These are phyloP conservation scores for Escallonia rubra DNA, from an alignment of 129 eudicot genomes.

Conservation along the genomic window DNA sequence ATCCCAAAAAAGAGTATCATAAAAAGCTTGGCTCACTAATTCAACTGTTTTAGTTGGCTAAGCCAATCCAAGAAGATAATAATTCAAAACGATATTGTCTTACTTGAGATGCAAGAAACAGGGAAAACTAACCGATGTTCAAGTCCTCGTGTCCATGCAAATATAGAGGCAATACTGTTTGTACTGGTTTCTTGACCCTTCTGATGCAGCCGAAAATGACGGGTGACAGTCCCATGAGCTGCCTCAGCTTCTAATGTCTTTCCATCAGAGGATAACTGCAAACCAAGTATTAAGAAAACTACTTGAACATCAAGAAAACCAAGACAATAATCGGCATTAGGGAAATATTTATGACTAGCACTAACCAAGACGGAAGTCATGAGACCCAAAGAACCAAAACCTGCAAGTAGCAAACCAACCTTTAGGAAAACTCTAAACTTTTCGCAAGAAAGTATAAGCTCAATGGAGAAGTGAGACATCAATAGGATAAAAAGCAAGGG, in stretches of 20 bases:
- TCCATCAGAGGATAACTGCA: slow-evolving; percentile 90
- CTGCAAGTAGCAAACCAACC: slow-evolving; percentile 32
- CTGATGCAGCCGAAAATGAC: slow-evolving; percentile 83
- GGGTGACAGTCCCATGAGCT: slow-evolving; percentile 97
- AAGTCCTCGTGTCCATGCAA: slow-evolving; percentile 97
- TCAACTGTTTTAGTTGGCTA: background rate
- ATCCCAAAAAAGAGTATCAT: background rate
- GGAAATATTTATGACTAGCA: background rate
- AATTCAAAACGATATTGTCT: background rate
- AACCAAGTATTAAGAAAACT: background rate
- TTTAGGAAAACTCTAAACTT: slow-evolving; percentile 5
- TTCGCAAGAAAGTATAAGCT: too few relatives aligned
- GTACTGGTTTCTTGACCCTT: slow-evolving; percentile 97
- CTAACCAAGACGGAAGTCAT: slow-evolving; percentile 93
- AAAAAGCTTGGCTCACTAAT: background rate
- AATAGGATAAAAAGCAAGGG: background rate
- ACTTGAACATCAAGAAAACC: slow-evolving; percentile 8
- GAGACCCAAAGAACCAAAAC: slow-evolving; percentile 94
- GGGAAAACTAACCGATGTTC: slow-evolving; percentile 65
- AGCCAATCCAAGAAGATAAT: background rate
- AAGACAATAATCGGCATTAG: background rate
- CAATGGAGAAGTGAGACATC: background rate
- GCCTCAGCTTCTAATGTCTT: slow-evolving; percentile 95
- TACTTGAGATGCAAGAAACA: background rate
- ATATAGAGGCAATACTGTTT: slow-evolving; percentile 92